Conservation (phyloP, 495 filamentous ascomycete species). For the Ascodesmis nigricans region DNA sequence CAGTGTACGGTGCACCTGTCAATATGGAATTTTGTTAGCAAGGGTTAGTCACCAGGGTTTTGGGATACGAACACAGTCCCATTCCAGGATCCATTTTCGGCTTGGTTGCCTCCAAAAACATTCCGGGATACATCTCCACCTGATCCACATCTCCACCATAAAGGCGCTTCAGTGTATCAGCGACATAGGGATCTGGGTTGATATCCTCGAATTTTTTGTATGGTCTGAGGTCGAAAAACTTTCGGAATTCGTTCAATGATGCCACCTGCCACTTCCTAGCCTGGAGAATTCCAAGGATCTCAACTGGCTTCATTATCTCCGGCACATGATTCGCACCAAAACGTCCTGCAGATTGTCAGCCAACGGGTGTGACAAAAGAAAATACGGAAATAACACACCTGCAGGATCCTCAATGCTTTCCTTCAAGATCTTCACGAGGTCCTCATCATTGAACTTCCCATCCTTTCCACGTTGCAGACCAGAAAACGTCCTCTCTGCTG, state of each 20-base stretch:
- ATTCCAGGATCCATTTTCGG: conserved; percentile 20
- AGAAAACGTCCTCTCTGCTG: conserved; percentile 36
- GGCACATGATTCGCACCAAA: conserved; percentile 40
- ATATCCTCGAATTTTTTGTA: conserved; percentile 41
- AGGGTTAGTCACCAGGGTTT: neutral
- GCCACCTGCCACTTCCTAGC: conserved; percentile 37
- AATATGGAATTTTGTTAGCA: neutral
- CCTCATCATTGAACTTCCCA: conserved; percentile 39
- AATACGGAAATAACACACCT: conserved; percentile 21
- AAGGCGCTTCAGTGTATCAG: conserved; percentile 30
- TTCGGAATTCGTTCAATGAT: conserved; percentile 39
- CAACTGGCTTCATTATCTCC: conserved; percentile 33
- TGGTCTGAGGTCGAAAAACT: conserved; percentile 35
- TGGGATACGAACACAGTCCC: conserved; percentile 8
- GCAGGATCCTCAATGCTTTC: conserved; percentile 39
- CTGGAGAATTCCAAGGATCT: conserved; percentile 40
- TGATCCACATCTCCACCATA: conserved; percentile 37
- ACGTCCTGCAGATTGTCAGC: conserved; percentile 20
- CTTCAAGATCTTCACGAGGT: conserved; percentile 37
- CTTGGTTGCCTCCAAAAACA: conserved; percentile 34
- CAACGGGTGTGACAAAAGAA: neutral
- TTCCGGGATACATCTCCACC: conserved; percentile 42
- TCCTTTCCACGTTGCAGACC: conserved; percentile 31
- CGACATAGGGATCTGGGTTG: conserved; percentile 36
- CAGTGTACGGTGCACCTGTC: conserved; percentile 33